Conservation (phyloP, 306 rosid genomes). For the Casuarina cunninghamiana region DNA sequence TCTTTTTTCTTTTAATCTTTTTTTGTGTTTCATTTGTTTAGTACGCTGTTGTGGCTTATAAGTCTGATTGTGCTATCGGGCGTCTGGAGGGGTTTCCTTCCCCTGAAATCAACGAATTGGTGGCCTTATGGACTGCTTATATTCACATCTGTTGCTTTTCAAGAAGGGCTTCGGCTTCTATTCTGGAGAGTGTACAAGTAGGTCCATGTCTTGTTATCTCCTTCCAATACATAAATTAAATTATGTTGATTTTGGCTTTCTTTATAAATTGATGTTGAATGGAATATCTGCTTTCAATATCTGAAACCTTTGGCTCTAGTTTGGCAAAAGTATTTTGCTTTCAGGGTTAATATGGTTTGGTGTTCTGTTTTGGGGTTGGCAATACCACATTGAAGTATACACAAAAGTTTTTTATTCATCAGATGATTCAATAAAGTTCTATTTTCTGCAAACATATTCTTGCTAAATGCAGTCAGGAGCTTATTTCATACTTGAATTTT, state of each 20-base stretch:
- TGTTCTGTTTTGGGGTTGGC: neutral
- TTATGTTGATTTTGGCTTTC: neutral
- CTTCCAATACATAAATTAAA: neutral
- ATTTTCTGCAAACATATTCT: neutral
- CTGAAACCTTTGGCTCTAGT: neutral
- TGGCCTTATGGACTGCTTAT: slow-evolving; percentile 80
- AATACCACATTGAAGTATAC: neutral
- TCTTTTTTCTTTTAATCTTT: too few species aligned
- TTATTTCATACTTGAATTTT: neutral
- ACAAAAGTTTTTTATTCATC: neutral
- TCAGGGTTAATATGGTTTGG: neutral
- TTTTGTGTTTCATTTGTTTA: slow-evolving; percentile 26
- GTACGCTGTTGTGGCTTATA: slow-evolving; percentile 84
- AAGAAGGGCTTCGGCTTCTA: slow-evolving; percentile 82
- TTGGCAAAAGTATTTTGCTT: neutral
- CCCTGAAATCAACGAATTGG: slow-evolving; percentile 52
- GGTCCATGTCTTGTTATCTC: slow-evolving; percentile 18
- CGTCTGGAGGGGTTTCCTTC: slow-evolving; percentile 85
- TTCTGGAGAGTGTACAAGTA: slow-evolving; percentile 80
- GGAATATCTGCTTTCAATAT: neutral
- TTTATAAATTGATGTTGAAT: neutral
- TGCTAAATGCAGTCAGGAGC: neutral
- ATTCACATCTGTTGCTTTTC: slow-evolving; percentile 73
- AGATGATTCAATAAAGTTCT: neutral
- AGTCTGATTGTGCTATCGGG: slow-evolving; percentile 83